A percentile compares a stretch with the other conserved stretches of the same genome.
Conservation (phyloP, 2,329 filamentous ascomycete species). For the Aspergillus tamarii region DNA sequence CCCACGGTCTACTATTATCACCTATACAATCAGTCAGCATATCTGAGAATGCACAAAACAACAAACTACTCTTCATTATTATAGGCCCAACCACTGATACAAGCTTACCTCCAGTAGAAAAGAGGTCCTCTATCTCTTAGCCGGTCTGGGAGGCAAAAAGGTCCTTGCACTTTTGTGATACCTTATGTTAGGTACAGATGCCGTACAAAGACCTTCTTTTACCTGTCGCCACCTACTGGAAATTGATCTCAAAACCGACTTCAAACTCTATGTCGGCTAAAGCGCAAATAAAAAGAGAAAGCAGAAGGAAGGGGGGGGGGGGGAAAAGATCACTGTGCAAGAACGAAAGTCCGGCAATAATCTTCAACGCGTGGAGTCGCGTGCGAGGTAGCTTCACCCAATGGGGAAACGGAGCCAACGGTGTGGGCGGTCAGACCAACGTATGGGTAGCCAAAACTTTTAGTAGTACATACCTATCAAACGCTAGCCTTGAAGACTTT, state of each 20-base stretch:
- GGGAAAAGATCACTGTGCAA: not conserved
- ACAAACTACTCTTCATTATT: not conserved
- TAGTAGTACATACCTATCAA: too few species aligned
- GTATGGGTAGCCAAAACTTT: not conserved
- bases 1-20: conserved; percentile 12
- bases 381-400: conserved; percentile 20
- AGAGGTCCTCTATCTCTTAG: not conserved
- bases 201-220: not conserved
- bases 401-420: conserved; percentile 12
- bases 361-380: conserved; percentile 21
- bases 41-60: not conserved
- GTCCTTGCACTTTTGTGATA: not conserved
- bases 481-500: not conserved
- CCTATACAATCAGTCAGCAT: conserved; percentile 6
- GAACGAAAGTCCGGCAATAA: not conserved
- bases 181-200: not conserved
- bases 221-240: not conserved
- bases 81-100: not conserved
- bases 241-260: not conserved
- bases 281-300: not conserved
- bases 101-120: not conserved
- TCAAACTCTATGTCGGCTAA: not conserved
- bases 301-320: not conserved
- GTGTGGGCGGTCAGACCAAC: not conserved
- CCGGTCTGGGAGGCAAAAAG: not conserved